These are phyloP conservation scores for Epichloe sibirici DNA, from an alignment of 2,329 filamentous ascomycete genomes.

Conservation along the genomic window DNA sequence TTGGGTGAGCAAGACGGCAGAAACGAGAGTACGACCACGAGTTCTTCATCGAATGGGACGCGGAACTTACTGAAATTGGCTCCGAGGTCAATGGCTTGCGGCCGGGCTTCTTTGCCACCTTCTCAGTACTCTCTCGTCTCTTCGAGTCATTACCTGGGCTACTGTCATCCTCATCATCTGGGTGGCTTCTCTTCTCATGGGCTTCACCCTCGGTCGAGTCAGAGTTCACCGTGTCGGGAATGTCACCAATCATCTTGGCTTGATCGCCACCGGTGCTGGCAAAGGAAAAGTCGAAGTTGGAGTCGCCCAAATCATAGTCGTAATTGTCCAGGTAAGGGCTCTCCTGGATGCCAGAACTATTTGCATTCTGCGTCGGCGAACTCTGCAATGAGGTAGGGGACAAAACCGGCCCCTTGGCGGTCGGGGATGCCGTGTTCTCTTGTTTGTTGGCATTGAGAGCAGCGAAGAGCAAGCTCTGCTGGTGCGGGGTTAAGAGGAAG, in stretches of 20 bases:
- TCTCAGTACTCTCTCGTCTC: slow-evolving; percentile 72
- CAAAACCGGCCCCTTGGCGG: slow-evolving; percentile 28
- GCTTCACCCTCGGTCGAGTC: slow-evolving; percentile 44
- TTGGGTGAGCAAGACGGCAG: slow-evolving; percentile 7
- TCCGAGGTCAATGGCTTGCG: slow-evolving; percentile 92
- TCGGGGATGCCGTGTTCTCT: slow-evolving; percentile 20
- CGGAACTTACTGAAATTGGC: slow-evolving; percentile 73
- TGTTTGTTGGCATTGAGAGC: slow-evolving; percentile 60
- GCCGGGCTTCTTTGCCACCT: slow-evolving; percentile 87
- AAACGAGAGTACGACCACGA: not conserved
- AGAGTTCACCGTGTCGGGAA: slow-evolving; percentile 44
- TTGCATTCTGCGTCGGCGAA: slow-evolving; percentile 32
- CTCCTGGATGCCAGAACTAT: slow-evolving; percentile 44
- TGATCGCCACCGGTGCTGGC: slow-evolving; percentile 32
- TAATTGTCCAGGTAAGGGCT: slow-evolving; percentile 73
- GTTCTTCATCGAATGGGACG: not conserved
- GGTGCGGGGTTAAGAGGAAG: slow-evolving; percentile 62
- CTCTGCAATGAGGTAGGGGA: slow-evolving; percentile 37
- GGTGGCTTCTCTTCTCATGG: slow-evolving; percentile 60
- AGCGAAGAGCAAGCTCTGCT: slow-evolving; percentile 64
- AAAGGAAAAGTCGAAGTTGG: slow-evolving; percentile 57
- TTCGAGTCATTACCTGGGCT: slow-evolving; percentile 40
- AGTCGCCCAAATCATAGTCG: slow-evolving; percentile 66
- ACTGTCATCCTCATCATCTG: slow-evolving; percentile 54
- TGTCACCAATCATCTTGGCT: slow-evolving; percentile 62